These are phyloP conservation scores for Aspergillus cristatus DNA, from an alignment of 495 filamentous ascomycete species.

Conservation along the genomic window DNA sequence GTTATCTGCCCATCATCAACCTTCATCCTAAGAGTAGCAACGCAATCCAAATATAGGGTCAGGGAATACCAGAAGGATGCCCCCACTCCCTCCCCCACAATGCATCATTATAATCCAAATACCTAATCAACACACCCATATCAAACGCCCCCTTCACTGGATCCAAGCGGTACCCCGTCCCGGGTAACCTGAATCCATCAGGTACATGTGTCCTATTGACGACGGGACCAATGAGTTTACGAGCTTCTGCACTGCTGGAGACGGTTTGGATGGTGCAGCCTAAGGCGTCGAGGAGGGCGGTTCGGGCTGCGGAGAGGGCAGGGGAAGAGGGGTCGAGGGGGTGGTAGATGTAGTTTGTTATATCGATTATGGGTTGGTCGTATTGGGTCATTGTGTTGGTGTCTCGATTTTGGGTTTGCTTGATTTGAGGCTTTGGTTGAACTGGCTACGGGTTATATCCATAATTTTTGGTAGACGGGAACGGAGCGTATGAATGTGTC, in stretches of 20 bases:
- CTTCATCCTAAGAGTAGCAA: neutral
- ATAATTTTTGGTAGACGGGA: too few relatives aligned
- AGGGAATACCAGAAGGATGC: slow-evolving; percentile 31
- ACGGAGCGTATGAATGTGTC: too few relatives aligned
- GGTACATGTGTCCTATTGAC: slow-evolving; percentile 15
- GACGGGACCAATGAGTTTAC: slow-evolving; percentile 18
- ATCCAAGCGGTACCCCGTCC: slow-evolving; percentile 28
- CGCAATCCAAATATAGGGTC: neutral
- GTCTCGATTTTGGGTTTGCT: too few relatives aligned
- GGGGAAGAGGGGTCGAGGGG: slow-evolving; percentile 10
- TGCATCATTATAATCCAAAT: slow-evolving; percentile 40
- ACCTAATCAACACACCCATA: slow-evolving; percentile 33
- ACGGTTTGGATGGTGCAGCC: slow-evolving; percentile 32
- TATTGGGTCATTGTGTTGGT: slow-evolving; percentile 9
- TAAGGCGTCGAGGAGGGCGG: slow-evolving; percentile 31
- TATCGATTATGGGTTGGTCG: slow-evolving; percentile 21
- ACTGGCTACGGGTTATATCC: too few relatives aligned
- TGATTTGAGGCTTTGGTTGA: too few relatives aligned
- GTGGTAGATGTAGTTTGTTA: slow-evolving; percentile 22
- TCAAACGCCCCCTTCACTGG: slow-evolving; percentile 36
- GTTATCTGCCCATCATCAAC: slow-evolving; percentile 28
- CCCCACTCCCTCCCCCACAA: slow-evolving; percentile 35
- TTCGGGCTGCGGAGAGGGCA: slow-evolving; percentile 16
- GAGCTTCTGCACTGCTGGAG: slow-evolving; percentile 14
- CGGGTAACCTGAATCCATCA: slow-evolving; percentile 35